Conservation (phyloP, 192 early-diverging fungal genomes). For the Entomortierella chlamydospora region DNA sequence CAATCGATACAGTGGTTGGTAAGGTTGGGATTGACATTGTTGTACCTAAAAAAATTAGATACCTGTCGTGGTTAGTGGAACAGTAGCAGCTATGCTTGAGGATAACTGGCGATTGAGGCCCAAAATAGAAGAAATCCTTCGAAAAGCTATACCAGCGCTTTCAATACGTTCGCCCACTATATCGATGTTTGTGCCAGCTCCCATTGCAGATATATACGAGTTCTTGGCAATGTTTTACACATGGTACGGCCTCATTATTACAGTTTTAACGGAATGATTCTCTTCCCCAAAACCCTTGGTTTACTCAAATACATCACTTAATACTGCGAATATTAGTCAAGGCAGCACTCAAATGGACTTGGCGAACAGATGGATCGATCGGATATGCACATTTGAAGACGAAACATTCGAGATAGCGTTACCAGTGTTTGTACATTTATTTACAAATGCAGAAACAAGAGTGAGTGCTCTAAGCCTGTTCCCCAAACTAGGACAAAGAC, state of each 20-base stretch:
- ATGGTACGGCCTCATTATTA: conserved; percentile 42
- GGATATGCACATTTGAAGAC: conserved; percentile 55
- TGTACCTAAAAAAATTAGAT: too few relatives aligned
- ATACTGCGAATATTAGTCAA: conserved; percentile 6
- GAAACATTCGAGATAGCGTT: conserved; percentile 67
- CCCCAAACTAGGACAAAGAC: conserved; percentile 62
- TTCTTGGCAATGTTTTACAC: conserved; percentile 63
- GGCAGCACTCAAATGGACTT: conserved; percentile 51
- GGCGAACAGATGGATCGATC: conserved; percentile 61
- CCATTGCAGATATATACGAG: conserved; percentile 69
- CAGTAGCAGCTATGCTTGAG: conserved; percentile 54
- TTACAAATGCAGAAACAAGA: conserved; percentile 58
- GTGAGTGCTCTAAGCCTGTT: conserved; percentile 62
- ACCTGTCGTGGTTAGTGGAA: conserved; percentile 56
- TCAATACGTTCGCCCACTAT: conserved; percentile 50
- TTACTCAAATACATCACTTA: neutral
- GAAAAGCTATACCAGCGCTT: conserved; percentile 60
- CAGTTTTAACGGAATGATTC: neutral
- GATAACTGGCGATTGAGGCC: conserved; percentile 62
- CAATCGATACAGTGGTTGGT: too few relatives aligned
- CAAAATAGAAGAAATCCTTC: conserved; percentile 61
- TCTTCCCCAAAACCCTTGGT: neutral
- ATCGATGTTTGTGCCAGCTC: conserved; percentile 58
- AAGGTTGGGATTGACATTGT: too few relatives aligned
- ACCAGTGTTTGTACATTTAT: conserved; percentile 64